Conservation (phyloP, 2,329 filamentous ascomycete genomes). For the Elsinoe necatrix region DNA sequence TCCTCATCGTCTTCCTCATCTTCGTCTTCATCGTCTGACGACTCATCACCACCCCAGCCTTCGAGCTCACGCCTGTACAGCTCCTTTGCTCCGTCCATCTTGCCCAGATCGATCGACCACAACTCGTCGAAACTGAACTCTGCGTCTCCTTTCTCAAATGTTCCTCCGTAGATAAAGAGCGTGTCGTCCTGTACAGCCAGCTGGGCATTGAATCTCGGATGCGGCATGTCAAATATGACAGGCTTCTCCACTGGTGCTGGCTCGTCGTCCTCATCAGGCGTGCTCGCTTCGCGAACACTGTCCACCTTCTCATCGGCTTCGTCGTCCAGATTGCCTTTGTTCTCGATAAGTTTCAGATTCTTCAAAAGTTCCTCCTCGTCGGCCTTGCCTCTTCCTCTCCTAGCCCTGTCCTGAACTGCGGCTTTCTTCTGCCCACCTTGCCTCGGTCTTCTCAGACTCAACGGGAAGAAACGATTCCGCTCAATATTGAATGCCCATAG, state of each 20-base stretch:
- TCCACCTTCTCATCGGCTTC: constrained; percentile 32
- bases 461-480: constrained; percentile 85
- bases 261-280: constrained; percentile 45
- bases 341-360: constrained; percentile 78
- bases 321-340: constrained; percentile 55
- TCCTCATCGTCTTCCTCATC: constrained; percentile 44
- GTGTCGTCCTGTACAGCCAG: constrained; percentile 86
- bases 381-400: constrained; percentile 65
- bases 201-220: constrained; percentile 83
- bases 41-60: constrained; percentile 62
- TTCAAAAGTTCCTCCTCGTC: constrained; percentile 84
- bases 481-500: constrained; percentile 93
- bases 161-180: constrained; percentile 90
- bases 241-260: constrained; percentile 46
- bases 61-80: constrained; percentile 77
- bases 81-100: constrained; percentile 87
- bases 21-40: constrained; percentile 40
- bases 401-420: constrained; percentile 45
- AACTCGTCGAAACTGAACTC: constrained; percentile 96
- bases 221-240: constrained; percentile 71
- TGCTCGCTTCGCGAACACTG: constrained; percentile 22
- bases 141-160: constrained; percentile 86
- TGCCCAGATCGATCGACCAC: constrained; percentile 87
- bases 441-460: constrained; percentile 67
- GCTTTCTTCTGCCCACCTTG: constrained; percentile 51